Percentiles rank a stretch among this genome's conserved stretches.
phyloP scores from a whole-genome alignment of 352 stramenopile genomes.

The Elongisporangium undulatum region DNA sequence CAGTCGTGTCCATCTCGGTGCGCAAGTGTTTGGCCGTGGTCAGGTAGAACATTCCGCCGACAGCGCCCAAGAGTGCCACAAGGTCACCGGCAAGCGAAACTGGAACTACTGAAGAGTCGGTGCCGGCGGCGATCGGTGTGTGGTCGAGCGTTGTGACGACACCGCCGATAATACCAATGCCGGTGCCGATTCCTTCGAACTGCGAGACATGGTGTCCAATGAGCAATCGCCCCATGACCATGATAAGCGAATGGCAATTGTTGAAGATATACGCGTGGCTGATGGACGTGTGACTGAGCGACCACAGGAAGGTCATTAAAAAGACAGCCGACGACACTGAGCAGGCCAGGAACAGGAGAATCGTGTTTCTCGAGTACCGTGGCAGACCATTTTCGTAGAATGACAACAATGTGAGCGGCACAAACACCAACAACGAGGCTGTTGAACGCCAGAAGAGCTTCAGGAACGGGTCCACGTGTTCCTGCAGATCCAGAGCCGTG shows the following conservation, averaged over 20 bases:
- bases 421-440: slow-evolving; percentile 65
- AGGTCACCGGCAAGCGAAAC: slow-evolving; percentile 65
- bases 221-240: slow-evolving; percentile 60
- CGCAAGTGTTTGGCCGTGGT: slow-evolving; percentile 69
- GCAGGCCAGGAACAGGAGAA: slow-evolving; percentile 65
- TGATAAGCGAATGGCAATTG: slow-evolving; percentile 81
- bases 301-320: slow-evolving; percentile 79
- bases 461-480: slow-evolving; percentile 70
- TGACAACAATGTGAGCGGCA: slow-evolving; percentile 48
- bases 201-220: slow-evolving; percentile 62
- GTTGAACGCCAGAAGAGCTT: slow-evolving; percentile 83
- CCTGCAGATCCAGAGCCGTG: slow-evolving; percentile 64
- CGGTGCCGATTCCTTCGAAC: slow-evolving; percentile 72
- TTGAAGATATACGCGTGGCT: slow-evolving; percentile 87
- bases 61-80: slow-evolving; percentile 63
- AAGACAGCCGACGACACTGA: slow-evolving; percentile 73
- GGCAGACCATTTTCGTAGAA: slow-evolving; percentile 55
- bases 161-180: slow-evolving; percentile 71
- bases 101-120: slow-evolving; percentile 20
- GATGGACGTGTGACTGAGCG: slow-evolving; percentile 72
- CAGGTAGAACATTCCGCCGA: slow-evolving; percentile 74
- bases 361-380: slow-evolving; percentile 46
- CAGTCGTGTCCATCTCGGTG: slow-evolving; percentile 55
- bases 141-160: slow-evolving; percentile 71
- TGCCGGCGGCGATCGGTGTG: slow-evolving; percentile 8